Percentiles rank a stretch among this genome's conserved stretches.
These are phyloP conservation scores for Phytophthora tubulina DNA, from an alignment of 352 stramenopile genomes.

Conservation along the genomic window DNA sequence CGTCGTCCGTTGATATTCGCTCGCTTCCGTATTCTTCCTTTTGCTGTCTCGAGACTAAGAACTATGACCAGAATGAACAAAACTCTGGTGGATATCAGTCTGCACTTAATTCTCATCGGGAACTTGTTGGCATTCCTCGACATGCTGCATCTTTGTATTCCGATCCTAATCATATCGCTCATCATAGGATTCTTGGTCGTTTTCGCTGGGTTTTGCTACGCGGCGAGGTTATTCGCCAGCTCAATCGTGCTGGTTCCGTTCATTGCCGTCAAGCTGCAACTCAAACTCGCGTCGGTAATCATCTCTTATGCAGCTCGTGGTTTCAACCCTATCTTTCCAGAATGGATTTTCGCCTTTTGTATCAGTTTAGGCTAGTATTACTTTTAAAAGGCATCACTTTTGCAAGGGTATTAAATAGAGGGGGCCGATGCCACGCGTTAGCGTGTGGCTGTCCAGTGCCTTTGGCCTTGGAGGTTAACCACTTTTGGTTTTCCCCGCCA, in stretches of 20 bases:
- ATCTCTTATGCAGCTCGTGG: constrained; percentile 14
- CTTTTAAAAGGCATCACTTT: too few relatives aligned
- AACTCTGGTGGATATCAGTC: neutral
- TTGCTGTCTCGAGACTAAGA: neutral
- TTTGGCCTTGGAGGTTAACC: too few relatives aligned
- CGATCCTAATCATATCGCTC: constrained; percentile 2
- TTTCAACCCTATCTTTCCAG: constrained; percentile 25
- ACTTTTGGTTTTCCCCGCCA: too few relatives aligned
- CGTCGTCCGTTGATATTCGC: neutral
- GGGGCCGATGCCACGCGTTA: too few relatives aligned
- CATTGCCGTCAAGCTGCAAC: constrained; percentile 22
- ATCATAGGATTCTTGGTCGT: neutral
- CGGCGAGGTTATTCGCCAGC: neutral
- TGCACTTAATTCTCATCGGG: constrained; percentile 11
- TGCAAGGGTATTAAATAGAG: too few relatives aligned
- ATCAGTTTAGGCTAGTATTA: too few relatives aligned
- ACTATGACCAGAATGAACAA: neutral
- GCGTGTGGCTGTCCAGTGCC: too few relatives aligned
- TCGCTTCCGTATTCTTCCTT: constrained; percentile 8
- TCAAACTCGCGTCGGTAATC: constrained; percentile 9
- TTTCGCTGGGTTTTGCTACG: constrained; percentile 18
- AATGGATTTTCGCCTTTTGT: constrained; percentile 18
- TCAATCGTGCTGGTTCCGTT: constrained; percentile 8
- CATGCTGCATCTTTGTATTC: neutral
- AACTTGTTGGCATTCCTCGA: constrained; percentile 21